These are phyloP conservation scores for Trifolium fragiferum DNA, from an alignment of 306 rosid species.

Conservation along the genomic window DNA sequence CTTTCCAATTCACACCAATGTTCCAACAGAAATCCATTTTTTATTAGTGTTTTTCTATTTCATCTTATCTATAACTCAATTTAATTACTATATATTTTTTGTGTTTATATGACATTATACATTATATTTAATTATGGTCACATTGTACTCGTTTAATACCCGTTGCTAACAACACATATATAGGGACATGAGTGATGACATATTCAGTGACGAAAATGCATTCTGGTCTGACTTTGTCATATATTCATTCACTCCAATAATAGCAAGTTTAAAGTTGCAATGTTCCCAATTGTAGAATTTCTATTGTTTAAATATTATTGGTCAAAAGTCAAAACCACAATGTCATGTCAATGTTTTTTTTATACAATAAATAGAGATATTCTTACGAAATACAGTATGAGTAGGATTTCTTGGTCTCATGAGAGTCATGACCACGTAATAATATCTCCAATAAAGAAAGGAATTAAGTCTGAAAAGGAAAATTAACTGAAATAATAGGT, in stretches of 20 bases:
- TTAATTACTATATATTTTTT: background rate
- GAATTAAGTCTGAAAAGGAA: too few species aligned
- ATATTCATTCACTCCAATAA: background rate
- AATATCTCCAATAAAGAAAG: too few species aligned
- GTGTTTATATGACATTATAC: background rate
- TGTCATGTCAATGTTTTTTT: too few species aligned
- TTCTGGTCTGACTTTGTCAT: background rate
- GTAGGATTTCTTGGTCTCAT: too few species aligned
- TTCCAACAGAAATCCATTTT: too few species aligned
- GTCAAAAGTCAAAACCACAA: too few species aligned
- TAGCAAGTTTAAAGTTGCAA: background rate
- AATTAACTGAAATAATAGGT: too few species aligned
- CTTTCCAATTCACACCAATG: too few species aligned
- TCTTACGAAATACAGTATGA: too few species aligned
- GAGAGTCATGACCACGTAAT: too few species aligned
- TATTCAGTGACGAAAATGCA: background rate
- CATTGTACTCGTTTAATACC: slow-evolving; percentile 8
- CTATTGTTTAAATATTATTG: too few species aligned
- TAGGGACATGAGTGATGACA: background rate
- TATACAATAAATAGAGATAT: too few species aligned
- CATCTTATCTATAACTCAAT: background rate
- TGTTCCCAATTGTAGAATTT: background rate
- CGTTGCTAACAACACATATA: background rate
- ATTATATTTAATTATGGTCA: background rate
- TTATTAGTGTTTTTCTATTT: background rate